A percentile compares a stretch with the other conserved stretches of the same genome.
Conservation (phyloP, 2,329 filamentous ascomycete species). For the Colletotrichum trifolii region DNA sequence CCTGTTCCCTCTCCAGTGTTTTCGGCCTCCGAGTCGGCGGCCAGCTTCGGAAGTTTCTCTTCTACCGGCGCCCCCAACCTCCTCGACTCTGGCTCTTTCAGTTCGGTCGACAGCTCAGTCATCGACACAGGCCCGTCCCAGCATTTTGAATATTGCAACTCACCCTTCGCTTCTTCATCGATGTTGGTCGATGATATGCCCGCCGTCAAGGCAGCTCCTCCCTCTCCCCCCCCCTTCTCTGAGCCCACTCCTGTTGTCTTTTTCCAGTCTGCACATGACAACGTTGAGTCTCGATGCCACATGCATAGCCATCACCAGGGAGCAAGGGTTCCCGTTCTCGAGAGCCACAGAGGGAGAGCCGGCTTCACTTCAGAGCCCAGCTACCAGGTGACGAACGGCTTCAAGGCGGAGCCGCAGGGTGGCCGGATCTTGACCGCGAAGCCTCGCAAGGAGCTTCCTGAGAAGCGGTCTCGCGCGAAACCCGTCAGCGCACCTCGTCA, state of each 20-base stretch:
- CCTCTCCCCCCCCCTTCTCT: constrained; percentile 22
- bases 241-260: constrained; percentile 24
- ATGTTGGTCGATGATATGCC: constrained; percentile 16
- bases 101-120: constrained; percentile 9
- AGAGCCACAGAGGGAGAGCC: neutral
- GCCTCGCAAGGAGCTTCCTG: constrained; percentile 29
- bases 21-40: constrained; percentile 16
- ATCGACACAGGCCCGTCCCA: constrained; percentile 19
- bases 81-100: constrained; percentile 29
- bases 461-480: constrained; percentile 13
- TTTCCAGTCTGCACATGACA: constrained; percentile 21
- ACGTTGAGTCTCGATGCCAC: constrained; percentile 1
- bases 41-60: constrained; percentile 35
- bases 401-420: neutral
- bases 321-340: neutral
- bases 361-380: too few species aligned
- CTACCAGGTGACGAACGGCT: too few species aligned
- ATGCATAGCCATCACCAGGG: constrained; percentile 7
- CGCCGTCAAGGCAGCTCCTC: constrained; percentile 14
- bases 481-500: neutral
- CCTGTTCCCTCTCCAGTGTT: constrained; percentile 24
- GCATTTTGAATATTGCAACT: constrained; percentile 27
- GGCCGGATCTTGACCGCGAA: constrained; percentile 10
- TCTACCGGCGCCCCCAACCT: constrained; percentile 23
- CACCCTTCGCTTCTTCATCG: constrained; percentile 20